These are phyloP conservation scores for Cornus suecica DNA, from an alignment of 148 eudicot genomes.

Conservation along the genomic window DNA sequence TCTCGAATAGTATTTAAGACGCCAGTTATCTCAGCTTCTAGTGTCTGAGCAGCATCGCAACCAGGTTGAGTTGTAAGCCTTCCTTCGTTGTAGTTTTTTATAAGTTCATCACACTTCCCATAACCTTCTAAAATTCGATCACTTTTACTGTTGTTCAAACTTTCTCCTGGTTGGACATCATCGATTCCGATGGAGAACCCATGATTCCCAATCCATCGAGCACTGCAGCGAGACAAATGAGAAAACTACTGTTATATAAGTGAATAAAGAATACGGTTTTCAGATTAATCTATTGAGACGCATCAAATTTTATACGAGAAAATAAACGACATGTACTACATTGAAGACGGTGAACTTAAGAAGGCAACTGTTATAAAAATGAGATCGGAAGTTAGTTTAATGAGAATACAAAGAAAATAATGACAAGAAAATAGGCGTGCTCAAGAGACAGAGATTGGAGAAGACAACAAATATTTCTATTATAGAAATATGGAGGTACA, in stretches of 20 bases:
- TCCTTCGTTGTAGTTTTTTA: constrained; percentile 57
- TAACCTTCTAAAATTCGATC: constrained; percentile 43
- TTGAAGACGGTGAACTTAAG: too few species aligned
- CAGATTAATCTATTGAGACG: too few species aligned
- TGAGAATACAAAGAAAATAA: too few species aligned
- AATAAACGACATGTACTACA: not conserved
- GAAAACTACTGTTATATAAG: not conserved
- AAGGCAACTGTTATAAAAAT: too few species aligned
- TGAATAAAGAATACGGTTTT: not conserved
- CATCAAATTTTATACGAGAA: not conserved
- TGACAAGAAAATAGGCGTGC: too few species aligned
- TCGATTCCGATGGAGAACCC: constrained; percentile 98
- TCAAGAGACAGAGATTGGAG: too few species aligned
- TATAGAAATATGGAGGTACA: too few species aligned
- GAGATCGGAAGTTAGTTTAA: too few species aligned
- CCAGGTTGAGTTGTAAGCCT: constrained; percentile 66
- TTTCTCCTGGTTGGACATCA: constrained; percentile 84
- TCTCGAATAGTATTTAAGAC: constrained; percentile 74
- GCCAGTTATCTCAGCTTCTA: constrained; percentile 62
- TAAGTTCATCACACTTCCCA: constrained; percentile 45
- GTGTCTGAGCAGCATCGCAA: constrained; percentile 79
- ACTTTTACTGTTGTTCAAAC: constrained; percentile 40
- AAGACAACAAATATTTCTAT: too few species aligned
- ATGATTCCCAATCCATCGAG: constrained; percentile 99
- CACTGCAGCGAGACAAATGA: constrained; percentile 45